Conservation (phyloP, 2,329 filamentous ascomycete species). For the Aspergillus fijiensis region DNA sequence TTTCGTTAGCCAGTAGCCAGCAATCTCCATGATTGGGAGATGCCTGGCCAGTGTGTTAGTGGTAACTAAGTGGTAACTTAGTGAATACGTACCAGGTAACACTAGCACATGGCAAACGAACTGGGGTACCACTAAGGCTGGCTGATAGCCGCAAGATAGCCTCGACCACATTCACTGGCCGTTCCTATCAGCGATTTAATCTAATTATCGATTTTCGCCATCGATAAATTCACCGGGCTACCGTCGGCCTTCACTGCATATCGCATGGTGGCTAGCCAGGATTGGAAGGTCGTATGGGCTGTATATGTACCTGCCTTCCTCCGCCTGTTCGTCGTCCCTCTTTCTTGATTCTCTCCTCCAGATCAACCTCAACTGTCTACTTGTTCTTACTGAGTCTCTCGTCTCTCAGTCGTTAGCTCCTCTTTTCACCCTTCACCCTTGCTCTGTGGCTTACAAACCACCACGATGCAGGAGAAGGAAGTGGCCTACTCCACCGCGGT, state of each 20-base stretch:
- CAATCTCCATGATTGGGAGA: neutral
- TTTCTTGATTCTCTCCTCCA: neutral
- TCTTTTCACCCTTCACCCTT: neutral
- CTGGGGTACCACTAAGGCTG: neutral
- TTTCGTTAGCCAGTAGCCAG: neutral
- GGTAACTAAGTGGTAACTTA: neutral
- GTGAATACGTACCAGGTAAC: neutral
- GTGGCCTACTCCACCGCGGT: neutral
- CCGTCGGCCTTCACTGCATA: slow-evolving; percentile 5
- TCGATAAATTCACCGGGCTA: slow-evolving; percentile 11
- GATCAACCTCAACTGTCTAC: neutral
- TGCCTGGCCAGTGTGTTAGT: neutral
- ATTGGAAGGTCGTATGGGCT: neutral
- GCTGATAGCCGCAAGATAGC: slow-evolving; percentile 8
- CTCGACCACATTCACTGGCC: slow-evolving; percentile 5
- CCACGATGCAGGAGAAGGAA: slow-evolving; percentile 9
- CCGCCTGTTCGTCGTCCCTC: neutral
- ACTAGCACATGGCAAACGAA: slow-evolving; percentile 6
- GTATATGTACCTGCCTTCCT: slow-evolving; percentile 1
- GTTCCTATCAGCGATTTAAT: slow-evolving; percentile 2
- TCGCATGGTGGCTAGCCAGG: neutral
- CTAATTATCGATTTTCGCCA: neutral
- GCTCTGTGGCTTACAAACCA: neutral
- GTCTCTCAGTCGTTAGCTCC: neutral
- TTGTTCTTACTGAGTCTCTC: neutral